A percentile compares a stretch with the other conserved stretches of the same genome.
Conservation (phyloP, 139 green algal genomes). For the Chlamydomonas incerta region DNA sequence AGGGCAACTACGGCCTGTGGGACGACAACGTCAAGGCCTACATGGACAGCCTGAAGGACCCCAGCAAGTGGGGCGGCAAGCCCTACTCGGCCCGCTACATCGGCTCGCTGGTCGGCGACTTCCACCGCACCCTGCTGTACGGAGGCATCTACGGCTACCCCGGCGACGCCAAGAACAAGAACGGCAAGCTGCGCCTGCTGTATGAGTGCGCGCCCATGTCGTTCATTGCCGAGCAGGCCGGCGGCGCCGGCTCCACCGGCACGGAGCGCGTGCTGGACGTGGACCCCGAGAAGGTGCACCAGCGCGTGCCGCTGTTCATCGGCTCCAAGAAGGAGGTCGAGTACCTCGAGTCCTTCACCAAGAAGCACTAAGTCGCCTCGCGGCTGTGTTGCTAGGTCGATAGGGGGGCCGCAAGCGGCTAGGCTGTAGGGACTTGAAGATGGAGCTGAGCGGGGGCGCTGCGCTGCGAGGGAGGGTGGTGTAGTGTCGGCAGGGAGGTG, state of each 20-base stretch:
- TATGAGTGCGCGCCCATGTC: slow-evolving; percentile 99
- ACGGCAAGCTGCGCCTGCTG: slow-evolving; percentile 97
- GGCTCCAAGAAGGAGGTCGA: slow-evolving; percentile 94
- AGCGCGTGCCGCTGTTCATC: slow-evolving; percentile 83
- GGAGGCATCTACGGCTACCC: slow-evolving; percentile 99
- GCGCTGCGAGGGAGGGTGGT: too few relatives aligned
- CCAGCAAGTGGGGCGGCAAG: slow-evolving; percentile 85
- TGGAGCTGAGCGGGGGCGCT: too few relatives aligned
- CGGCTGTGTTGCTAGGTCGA: too few relatives aligned
- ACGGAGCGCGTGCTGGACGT: slow-evolving; percentile 82
- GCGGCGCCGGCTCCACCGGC: slow-evolving; percentile 81
- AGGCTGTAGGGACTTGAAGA: too few relatives aligned
- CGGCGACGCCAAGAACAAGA: slow-evolving; percentile 92
- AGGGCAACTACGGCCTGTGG: slow-evolving; percentile 98
- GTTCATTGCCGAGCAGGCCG: slow-evolving; percentile 92
- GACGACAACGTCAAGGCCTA: slow-evolving; percentile 76
- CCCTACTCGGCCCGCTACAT: slow-evolving; percentile 97
- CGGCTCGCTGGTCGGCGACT: slow-evolving; percentile 95
- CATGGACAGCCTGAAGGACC: slow-evolving; percentile 90
- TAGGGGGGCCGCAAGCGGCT: too few relatives aligned
- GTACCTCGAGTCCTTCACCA: slow-evolving; percentile 92
- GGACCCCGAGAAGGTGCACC: slow-evolving; percentile 72
- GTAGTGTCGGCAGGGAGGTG: too few relatives aligned
- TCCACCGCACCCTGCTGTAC: slow-evolving; percentile 98
- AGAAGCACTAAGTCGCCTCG: slow-evolving; percentile 50